These are phyloP conservation scores for Verbascum thapsus DNA, from an alignment of 257 asterid genomes.

Conservation along the genomic window DNA sequence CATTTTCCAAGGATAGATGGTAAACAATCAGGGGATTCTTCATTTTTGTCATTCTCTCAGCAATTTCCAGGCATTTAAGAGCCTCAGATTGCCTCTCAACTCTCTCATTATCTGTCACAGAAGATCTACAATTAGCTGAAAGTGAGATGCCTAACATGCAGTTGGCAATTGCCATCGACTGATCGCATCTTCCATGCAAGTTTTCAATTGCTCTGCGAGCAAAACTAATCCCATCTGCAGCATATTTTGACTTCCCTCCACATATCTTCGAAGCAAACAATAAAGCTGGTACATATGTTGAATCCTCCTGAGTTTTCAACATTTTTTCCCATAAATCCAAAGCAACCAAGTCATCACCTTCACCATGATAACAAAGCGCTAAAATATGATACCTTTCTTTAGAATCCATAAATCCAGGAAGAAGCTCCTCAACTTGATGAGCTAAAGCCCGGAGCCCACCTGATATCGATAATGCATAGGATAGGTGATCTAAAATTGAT, in stretches of 20 bases:
- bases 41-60: constrained; percentile 56
- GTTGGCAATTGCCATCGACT: constrained; percentile 57
- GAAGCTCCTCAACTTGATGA: constrained; percentile 78
- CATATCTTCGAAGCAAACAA: constrained; percentile 72
- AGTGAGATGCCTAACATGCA: constrained; percentile 70
- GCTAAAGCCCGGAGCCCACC: constrained; percentile 76
- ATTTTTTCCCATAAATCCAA: constrained; percentile 65
- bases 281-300: constrained; percentile 48
- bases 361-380: constrained; percentile 83
- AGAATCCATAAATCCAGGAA: constrained; percentile 64
- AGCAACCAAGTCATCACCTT: constrained; percentile 63
- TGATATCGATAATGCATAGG: constrained; percentile 76
- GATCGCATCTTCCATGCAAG: constrained; percentile 54
- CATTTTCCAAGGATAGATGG: constrained; percentile 72
- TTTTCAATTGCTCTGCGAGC: constrained; percentile 63
- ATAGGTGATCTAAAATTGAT: constrained; percentile 75
- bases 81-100: constrained; percentile 57
- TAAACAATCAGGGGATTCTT: constrained; percentile 58
- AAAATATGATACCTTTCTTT: constrained; percentile 59
- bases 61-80: constrained; percentile 65
- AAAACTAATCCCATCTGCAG: constrained; percentile 65
- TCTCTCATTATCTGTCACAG: constrained; percentile 49
- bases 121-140: constrained; percentile 52
- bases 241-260: constrained; percentile 43
- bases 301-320: constrained; percentile 46